Base-by-base conservation (phyloP, 1,284 basidiomycete genomes). In the Cutaneotrichosporon sp. region DNA sequence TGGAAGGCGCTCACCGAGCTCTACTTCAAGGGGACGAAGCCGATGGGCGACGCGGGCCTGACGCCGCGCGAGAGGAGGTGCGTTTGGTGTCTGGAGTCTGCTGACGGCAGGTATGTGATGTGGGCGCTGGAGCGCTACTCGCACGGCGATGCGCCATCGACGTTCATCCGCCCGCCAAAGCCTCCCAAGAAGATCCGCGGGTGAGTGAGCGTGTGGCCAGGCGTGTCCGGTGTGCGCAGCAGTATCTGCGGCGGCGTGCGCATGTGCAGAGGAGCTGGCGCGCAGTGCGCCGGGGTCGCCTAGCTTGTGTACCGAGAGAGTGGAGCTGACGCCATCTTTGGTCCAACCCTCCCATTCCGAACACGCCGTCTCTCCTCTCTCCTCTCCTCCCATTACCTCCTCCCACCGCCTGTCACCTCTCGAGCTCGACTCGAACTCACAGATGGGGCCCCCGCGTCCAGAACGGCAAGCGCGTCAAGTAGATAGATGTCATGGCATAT, bases 121-220 rank as follows among this genome's bases (percentile, higher is more conserved):
- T 74, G 73, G 71, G 74, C 73, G 20, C 66, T 78, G 53, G 67
- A 68, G n/a, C 63, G 67, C 42, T 78, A 72, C 66, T 73, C 75
- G 36, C 69, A 71, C 58, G 74, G 75, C 18, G 61, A 62, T 31
- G 25, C 42, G 20, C 72, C 70, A 29, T 67, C 68, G 38, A 29
- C 59, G 6, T 77, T 76, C 58, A 66, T 77, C 53, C 50, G 54
- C 18, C 62, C 70, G 24, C 70, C 72, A 8, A 67, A 58, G 62
- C 67, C 67, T 27, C 58, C 77, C 14, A 78, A 77, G 69, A 77
- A 73, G 66, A 68, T 71, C 64, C 67, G 77, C 61, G 74, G 77
- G 77, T 78, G 64, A 66, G 76, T 73, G 18, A 42, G 38, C 18
- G 18, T 42, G n/a, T n/a, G n/a, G n/a, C 38, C 38, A 54, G 34